Conservation (phyloP, 2,329 filamentous ascomycete species). For the Clonostachys solani region DNA sequence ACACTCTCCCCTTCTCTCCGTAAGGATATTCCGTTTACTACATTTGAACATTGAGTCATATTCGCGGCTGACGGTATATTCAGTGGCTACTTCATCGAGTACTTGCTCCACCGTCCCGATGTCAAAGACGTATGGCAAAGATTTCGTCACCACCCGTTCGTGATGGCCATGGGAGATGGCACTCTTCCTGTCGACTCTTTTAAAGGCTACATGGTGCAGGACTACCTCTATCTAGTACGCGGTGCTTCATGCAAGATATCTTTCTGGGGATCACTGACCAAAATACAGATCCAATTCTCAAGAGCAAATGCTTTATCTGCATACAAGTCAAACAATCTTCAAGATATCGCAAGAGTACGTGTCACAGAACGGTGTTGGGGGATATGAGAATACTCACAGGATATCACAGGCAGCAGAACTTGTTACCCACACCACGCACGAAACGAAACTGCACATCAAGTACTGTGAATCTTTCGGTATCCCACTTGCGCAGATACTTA, state of each 20-base stretch:
- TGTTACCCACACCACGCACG: constrained; percentile 71
- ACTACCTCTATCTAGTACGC: constrained; percentile 83
- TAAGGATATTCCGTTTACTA: constrained; percentile 22
- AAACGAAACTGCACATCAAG: constrained; percentile 75
- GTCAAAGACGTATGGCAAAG: constrained; percentile 70
- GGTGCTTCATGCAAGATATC: neutral
- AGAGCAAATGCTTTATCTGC: constrained; percentile 80
- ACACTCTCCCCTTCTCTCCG: constrained; percentile 64
- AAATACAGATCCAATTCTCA: constrained; percentile 71
- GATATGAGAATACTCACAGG: neutral
- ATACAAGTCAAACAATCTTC: constrained; percentile 75
- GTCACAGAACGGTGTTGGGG: constrained; percentile 42
- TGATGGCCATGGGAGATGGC: constrained; percentile 70
- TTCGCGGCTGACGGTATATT: neutral
- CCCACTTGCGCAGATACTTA: constrained; percentile 66
- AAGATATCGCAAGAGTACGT: constrained; percentile 66
- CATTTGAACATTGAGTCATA: neutral
- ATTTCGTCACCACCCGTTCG: constrained; percentile 81
- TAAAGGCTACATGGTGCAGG: constrained; percentile 85
- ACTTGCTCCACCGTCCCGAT: constrained; percentile 70
- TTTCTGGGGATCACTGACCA: neutral
- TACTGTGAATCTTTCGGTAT: constrained; percentile 84
- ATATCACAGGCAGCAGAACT: constrained; percentile 41
- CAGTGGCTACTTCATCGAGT: constrained; percentile 77
- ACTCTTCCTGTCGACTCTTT: constrained; percentile 72